Base-by-base conservation (phyloP, 179 eudicot species). In the Pouteria campechiana region DNA sequence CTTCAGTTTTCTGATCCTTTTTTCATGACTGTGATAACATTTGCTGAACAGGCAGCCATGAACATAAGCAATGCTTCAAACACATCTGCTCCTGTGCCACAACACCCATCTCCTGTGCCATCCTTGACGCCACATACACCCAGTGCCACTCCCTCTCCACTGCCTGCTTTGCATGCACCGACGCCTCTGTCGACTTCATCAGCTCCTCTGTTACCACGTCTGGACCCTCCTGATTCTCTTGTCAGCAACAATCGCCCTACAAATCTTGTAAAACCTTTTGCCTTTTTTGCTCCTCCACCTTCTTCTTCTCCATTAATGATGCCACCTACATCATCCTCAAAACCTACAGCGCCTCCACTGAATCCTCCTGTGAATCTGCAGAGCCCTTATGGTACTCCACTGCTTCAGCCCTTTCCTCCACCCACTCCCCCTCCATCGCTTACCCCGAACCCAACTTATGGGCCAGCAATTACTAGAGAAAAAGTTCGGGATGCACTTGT, bases 391-490 rank as follows among this genome's bases (percentile, higher is more conserved):
- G 90, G 93, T 41, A 50, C 90, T 53, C 92, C 94, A 5, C 23
- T 86, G 57, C 94, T 79, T 31, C 98, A 86, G 55, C 98, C 98
- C 6, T 90, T 87, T 57, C 96, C 96, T 20, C 98, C 96, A 37
- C 92, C 98, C 0, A 63, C 82, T 0, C 96, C 96, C 12, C 79
- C 94, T 17, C 76, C 67, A 16, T 76, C 93, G 29, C 82, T 90
- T 23, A 71, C 95, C 52, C 68, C 56, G 5, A 15, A 75, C 55
- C 65, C 66, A 50, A 73, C 56, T 50, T 55, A 63, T 54, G 80
- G 69, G 34, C 64, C 63, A 3, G 51, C 67, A 50, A 46, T 79
- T 39, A 74, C 54, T 45, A 75, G 92, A 61, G 96, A 90, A 17
- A 77, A 77, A 70, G 88, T 90, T 32, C 80, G 64, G 15, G 90